Percentiles rank a stretch among this genome's conserved stretches.
Conservation (phyloP, 768 basidiomycete genomes). For the Suillus discolor region DNA sequence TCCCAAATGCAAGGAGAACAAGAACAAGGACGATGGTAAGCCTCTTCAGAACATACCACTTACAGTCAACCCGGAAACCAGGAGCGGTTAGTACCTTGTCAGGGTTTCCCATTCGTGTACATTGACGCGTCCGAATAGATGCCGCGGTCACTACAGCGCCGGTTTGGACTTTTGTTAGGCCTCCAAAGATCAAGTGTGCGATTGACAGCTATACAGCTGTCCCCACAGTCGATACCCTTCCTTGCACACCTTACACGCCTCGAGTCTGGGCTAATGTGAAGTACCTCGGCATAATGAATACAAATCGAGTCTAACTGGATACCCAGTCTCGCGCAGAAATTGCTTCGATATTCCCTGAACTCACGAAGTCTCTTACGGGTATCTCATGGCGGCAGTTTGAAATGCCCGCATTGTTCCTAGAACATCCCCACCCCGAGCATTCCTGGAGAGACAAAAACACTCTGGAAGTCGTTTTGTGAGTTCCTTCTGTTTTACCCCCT, state of each 20-base stretch:
- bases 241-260: constrained; percentile 18
- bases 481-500: neutral
- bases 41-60: neutral
- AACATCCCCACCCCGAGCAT: constrained; percentile 11
- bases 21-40: neutral
- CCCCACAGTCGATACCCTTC: neutral
- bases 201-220: neutral
- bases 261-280: constrained; percentile 34
- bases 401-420: constrained; percentile 28
- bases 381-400: constrained; percentile 31
- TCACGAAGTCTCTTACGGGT: constrained; percentile 21
- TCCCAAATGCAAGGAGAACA: neutral
- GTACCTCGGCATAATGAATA: neutral
- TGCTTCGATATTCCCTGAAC: constrained; percentile 25
- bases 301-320: constrained; percentile 9
- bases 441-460: constrained; percentile 23
- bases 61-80: neutral
- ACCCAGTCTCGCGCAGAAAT: constrained; percentile 26
- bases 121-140: neutral
- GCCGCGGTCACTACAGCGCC: neutral
- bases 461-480: constrained; percentile 27
- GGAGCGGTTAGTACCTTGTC: neutral
- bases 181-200: neutral
- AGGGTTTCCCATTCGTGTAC: neutral
- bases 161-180: constrained; percentile 25